A percentile compares a stretch with the other conserved stretches of the same genome.
Evolutionary conservation across 1,284 basidiomycete genomes (phyloP).

Genomic region (Pseudozyma tsukubaensis): DNA sequence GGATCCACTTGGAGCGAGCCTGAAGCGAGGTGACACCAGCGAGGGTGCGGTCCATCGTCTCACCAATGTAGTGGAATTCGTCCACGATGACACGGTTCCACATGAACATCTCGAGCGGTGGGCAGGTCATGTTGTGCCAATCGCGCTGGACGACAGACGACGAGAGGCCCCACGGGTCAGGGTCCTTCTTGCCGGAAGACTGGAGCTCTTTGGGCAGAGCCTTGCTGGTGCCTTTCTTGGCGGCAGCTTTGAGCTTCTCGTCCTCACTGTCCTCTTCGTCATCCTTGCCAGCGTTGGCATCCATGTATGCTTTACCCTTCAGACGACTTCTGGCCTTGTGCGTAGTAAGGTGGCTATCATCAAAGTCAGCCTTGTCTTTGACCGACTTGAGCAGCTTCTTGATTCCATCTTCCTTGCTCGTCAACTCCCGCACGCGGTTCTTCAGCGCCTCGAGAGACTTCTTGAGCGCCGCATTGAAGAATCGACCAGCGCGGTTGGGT

Average conservation of each 20-base stretch:
- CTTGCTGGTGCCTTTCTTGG: slow-evolving; percentile 41
- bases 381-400: slow-evolving; percentile 29
- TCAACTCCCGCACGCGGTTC: slow-evolving; percentile 53
- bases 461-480: slow-evolving; percentile 58
- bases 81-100: slow-evolving; percentile 85
- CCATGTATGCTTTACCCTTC: slow-evolving; percentile 51
- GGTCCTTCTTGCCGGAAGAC: slow-evolving; percentile 28
- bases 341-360: slow-evolving; percentile 48
- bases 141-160: slow-evolving; percentile 76
- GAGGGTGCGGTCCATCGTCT: slow-evolving; percentile 75
- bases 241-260: slow-evolving; percentile 67
- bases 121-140: slow-evolving; percentile 82
- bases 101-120: slow-evolving; percentile 86
- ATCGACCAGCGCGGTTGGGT: slow-evolving; percentile 49
- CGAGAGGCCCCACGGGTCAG: slow-evolving; percentile 77
- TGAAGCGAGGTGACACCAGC: slow-evolving; percentile 81
- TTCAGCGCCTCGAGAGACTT: slow-evolving; percentile 50
- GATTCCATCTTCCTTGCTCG: slow-evolving; percentile 16
- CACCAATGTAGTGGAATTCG: slow-evolving; percentile 90
- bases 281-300: slow-evolving; percentile 70
- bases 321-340: slow-evolving; percentile 48
- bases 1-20: slow-evolving; percentile 86
- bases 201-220: slow-evolving; percentile 66
- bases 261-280: slow-evolving; percentile 68
- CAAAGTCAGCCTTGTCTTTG: slow-evolving; percentile 41